Conservation (phyloP, 768 basidiomycete genomes). For the Boletus rufocinnamomeus region DNA sequence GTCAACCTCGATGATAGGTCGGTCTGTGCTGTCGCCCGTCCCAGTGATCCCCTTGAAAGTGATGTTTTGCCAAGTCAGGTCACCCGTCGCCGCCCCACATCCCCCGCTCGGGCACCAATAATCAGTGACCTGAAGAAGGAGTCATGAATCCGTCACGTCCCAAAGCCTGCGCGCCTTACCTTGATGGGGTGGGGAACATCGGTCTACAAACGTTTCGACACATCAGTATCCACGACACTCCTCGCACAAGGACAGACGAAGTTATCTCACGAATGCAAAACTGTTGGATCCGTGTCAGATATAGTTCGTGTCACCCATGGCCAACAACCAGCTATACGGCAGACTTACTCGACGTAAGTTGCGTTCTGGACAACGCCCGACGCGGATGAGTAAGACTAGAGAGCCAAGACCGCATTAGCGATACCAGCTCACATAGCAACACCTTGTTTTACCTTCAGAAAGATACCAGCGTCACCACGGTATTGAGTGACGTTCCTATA, state of each 20-base stretch:
- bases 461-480: not conserved
- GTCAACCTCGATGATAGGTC: not conserved
- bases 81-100: conserved; percentile 1
- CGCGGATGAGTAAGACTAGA: conserved; percentile 14
- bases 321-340: not conserved
- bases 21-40: conserved; percentile 4
- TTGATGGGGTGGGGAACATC: conserved; percentile 6
- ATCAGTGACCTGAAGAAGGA: not conserved
- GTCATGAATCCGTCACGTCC: not conserved
- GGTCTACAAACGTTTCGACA: not conserved
- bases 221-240: not conserved
- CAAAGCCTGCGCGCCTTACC: conserved; percentile 11
- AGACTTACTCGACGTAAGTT: conserved; percentile 15
- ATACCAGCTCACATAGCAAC: not conserved
- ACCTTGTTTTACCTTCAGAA: conserved; percentile 11
- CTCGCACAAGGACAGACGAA: too few relatives aligned
- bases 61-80: conserved; percentile 11
- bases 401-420: not conserved
- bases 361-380: conserved; percentile 12
- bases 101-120: conserved; percentile 6
- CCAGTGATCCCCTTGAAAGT: conserved; percentile 10
- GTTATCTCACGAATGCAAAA: conserved; percentile 15
- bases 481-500: conserved; percentile 11
- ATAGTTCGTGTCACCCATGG: not conserved
- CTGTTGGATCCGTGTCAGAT: not conserved